A percentile compares a stretch with the other conserved stretches of the same genome.
Conservation (phyloP, 306 rosid genomes). For the Corylus heterophylla region DNA sequence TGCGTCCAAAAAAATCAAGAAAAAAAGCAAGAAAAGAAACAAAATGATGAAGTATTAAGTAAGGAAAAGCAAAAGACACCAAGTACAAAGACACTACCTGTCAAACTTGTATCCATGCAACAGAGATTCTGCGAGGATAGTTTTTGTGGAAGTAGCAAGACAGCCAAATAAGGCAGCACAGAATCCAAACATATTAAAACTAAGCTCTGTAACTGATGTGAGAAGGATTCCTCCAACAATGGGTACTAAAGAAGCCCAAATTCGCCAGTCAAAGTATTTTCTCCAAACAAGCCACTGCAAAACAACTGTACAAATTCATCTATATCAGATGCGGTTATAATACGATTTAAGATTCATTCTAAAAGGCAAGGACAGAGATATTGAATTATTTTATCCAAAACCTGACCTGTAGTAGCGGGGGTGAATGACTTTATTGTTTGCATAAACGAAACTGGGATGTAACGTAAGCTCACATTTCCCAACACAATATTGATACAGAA, state of each 20-base stretch:
- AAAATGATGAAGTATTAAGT: background rate
- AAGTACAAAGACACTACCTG: conserved; percentile 53
- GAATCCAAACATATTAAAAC: conserved; percentile 89
- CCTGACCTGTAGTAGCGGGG: conserved; percentile 92
- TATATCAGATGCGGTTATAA: conserved; percentile 33
- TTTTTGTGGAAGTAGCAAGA: conserved; percentile 96
- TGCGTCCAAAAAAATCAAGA: background rate
- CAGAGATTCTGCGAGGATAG: conserved; percentile 91
- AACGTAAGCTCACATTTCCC: conserved; percentile 94
- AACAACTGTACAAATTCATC: conserved; percentile 57
- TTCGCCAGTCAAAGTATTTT: conserved; percentile 88
- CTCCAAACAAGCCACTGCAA: conserved; percentile 97
- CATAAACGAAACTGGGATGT: conserved; percentile 99
- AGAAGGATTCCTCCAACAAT: conserved; percentile 99
- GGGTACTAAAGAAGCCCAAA: conserved; percentile 91
- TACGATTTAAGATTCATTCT: conserved; percentile 6
- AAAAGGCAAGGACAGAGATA: conserved; percentile 8
- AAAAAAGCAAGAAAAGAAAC: conserved; percentile 12
- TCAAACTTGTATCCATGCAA: conserved; percentile 97
- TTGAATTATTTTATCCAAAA: conserved; percentile 1
- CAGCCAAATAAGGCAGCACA: conserved; percentile 98
- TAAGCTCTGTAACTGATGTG: conserved; percentile 90
- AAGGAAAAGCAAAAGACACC: conserved; percentile 1
- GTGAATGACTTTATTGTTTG: conserved; percentile 98
- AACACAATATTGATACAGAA: conserved; percentile 92